phyloP scores from a whole-genome alignment of 2,329 filamentous ascomycete species.

The Graphilbum sp. region DNA sequence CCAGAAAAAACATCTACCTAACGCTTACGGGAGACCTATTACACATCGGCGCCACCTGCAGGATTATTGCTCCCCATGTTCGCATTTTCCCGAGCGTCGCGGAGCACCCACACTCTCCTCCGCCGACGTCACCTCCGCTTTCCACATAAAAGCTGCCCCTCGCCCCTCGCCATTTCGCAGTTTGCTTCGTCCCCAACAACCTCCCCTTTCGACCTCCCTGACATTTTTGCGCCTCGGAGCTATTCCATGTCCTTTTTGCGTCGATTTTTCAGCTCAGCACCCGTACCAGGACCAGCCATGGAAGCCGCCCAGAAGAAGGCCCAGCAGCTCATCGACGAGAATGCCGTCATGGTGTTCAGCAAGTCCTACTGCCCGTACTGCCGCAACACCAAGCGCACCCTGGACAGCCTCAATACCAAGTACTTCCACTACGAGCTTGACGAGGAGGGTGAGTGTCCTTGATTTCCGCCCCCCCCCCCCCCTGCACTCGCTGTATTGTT shows the following conservation, averaged over 20 bases:
- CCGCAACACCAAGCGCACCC: slow-evolving; percentile 56
- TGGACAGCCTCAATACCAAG: slow-evolving; percentile 55
- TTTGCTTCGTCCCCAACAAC: neutral
- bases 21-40: no score
- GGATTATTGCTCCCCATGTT: neutral
- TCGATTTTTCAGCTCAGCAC: slow-evolving; percentile 46
- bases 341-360: slow-evolving; percentile 85
- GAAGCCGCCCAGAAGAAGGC: slow-evolving; percentile 71
- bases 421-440: slow-evolving; percentile 71
- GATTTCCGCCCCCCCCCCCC: neutral
- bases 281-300: slow-evolving; percentile 47
- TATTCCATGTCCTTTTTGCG: slow-evolving; percentile 48
- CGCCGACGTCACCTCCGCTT: neutral
- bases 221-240: slow-evolving; percentile 6
- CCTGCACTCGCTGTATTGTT: neutral
- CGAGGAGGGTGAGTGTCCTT: slow-evolving; percentile 48
- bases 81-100: neutral
- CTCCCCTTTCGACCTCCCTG: slow-evolving; percentile 6
- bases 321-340: slow-evolving; percentile 74
- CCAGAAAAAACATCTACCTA: no score
- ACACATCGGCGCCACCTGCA: no score
- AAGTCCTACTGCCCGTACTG: slow-evolving; percentile 97
- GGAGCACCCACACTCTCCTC: neutral
- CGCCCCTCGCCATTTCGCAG: neutral
- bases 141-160: neutral